Base-by-base conservation (phyloP, 495 filamentous ascomycete species). In the Schizothecium vesticola region DNA sequence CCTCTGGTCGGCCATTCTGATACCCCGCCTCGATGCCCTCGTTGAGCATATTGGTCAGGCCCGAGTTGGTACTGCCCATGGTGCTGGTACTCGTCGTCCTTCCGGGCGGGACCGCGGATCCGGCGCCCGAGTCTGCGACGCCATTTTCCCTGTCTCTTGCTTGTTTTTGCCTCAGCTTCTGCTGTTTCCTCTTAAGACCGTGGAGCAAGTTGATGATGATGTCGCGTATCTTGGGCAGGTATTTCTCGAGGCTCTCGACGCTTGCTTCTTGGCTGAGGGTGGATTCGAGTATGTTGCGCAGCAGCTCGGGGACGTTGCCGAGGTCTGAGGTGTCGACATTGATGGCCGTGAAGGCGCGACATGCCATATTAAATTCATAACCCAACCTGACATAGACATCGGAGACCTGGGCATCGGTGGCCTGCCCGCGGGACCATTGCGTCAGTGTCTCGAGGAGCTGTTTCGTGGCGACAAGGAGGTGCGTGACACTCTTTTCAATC, bases 311-410 rank as follows among this genome's bases (percentile, higher is more conserved):
- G 8, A 99, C 95, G 73, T 96, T 96, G 60, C 95, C 95, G 19
- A 99, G 85, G 78, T 99, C 95, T 5, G 87, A 84, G 5, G 92
- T 97, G 69, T 98, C 96, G 61, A 99, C 94, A 36, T 94, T 94
- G 74, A 99, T 98, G 55, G 92, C 91, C 74, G 90, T 91, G 78
- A 99, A 99, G 59, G 95, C 93, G 55, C 95, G 90, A 78, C 93
- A 97, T 9, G 95, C 95, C 80, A 98, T 91, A 78, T 99, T 99
- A 83, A 99, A 99, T 78, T 99, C 95, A 77, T 98, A 99, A 16
- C 96, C 95, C 65, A 99, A 81, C 31, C 96, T 89, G 57, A 99
- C 95, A 76, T 99, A 99, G 70, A 99, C 95, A 78, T 99, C 95
- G 28, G 94, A 97, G 51, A 99, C 95, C 73, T 97, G 92, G 55